phyloP scores from a whole-genome alignment of 495 filamentous ascomycete species.

The Xylaria intraflava region DNA sequence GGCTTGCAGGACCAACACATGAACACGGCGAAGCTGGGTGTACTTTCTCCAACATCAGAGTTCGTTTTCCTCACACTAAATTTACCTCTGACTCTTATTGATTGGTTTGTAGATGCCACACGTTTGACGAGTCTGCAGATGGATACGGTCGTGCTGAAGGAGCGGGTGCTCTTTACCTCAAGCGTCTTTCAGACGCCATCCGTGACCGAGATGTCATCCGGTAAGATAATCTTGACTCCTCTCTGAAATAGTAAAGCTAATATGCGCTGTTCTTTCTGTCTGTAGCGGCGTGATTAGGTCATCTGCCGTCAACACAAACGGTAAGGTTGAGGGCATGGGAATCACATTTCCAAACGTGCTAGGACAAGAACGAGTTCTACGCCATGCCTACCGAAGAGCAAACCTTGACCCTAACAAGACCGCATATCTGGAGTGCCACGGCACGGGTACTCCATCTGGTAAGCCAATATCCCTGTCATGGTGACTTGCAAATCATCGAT shows the following conservation, averaged over 20 bases:
- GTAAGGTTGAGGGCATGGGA: slow-evolving; percentile 39
- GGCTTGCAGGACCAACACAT: slow-evolving; percentile 22
- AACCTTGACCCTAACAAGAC: slow-evolving; percentile 38
- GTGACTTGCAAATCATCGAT: too few relatives aligned
- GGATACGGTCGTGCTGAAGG: slow-evolving; percentile 62
- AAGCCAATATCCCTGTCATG: too few relatives aligned
- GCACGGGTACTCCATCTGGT: slow-evolving; percentile 26
- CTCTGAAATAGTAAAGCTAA: too few relatives aligned
- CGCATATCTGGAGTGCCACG: slow-evolving; percentile 29
- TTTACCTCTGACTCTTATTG: too few relatives aligned
- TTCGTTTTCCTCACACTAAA: too few relatives aligned
- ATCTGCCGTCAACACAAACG: slow-evolving; percentile 52
- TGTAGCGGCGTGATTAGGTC: slow-evolving; percentile 52
- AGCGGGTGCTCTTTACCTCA: slow-evolving; percentile 48
- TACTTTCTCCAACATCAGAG: slow-evolving; percentile 32
- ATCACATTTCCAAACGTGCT: slow-evolving; percentile 48
- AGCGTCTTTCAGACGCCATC: slow-evolving; percentile 49
- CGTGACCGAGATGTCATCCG: slow-evolving; percentile 47
- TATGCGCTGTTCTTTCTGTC: too few relatives aligned
- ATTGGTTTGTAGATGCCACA: slow-evolving; percentile 36
- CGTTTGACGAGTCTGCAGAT: slow-evolving; percentile 47
- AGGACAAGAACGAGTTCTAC: slow-evolving; percentile 40
- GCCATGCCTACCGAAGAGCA: slow-evolving; percentile 44
- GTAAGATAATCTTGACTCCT: too few relatives aligned
- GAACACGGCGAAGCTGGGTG: slow-evolving; percentile 32